Evolutionary conservation across 2,329 filamentous ascomycete genomes (phyloP).

Genomic region (Colletotrichum tanaceti): DNA sequence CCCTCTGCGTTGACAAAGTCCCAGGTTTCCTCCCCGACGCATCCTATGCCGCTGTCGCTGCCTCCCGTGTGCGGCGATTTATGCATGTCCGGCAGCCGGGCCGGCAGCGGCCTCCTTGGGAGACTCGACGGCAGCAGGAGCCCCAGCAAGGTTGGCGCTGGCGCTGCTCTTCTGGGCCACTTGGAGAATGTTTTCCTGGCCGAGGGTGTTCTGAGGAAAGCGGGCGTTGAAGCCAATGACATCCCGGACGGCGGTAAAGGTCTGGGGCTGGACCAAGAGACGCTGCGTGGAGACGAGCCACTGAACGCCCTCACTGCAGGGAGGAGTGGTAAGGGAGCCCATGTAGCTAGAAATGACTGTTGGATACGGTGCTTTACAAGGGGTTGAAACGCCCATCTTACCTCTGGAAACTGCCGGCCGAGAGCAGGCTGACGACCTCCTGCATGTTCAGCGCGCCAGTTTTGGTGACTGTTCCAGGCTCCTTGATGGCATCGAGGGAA

Average conservation of each 20-base stretch:
- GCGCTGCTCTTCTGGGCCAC: constrained; percentile 33
- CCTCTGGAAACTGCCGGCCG: constrained; percentile 53
- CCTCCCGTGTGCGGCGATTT: neutral
- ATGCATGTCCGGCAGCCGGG: constrained; percentile 12
- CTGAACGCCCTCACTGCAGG: constrained; percentile 59
- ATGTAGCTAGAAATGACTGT: constrained; percentile 49
- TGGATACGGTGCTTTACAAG: neutral
- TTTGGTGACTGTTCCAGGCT: constrained; percentile 55
- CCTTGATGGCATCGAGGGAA: constrained; percentile 54
- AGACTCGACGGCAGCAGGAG: neutral
- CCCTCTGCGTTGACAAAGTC: neutral
- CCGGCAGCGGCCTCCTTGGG: neutral
- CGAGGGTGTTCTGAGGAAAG: constrained; percentile 57
- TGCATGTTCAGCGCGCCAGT: constrained; percentile 58
- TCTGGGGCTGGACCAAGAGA: constrained; percentile 52
- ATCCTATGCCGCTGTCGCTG: constrained; percentile 1
- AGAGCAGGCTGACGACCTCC: constrained; percentile 53
- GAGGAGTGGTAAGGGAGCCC: constrained; percentile 62
- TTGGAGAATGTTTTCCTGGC: constrained; percentile 52
- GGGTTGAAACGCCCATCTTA: constrained; percentile 40
- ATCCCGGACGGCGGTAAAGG: constrained; percentile 54
- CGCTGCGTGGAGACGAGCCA: constrained; percentile 61
- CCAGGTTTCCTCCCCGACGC: neutral
- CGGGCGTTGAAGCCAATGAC: constrained; percentile 62
- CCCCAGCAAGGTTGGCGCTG: constrained; percentile 21